phyloP scores from a whole-genome alignment of 148 eudicot genomes.

The Chenopodium album region DNA sequence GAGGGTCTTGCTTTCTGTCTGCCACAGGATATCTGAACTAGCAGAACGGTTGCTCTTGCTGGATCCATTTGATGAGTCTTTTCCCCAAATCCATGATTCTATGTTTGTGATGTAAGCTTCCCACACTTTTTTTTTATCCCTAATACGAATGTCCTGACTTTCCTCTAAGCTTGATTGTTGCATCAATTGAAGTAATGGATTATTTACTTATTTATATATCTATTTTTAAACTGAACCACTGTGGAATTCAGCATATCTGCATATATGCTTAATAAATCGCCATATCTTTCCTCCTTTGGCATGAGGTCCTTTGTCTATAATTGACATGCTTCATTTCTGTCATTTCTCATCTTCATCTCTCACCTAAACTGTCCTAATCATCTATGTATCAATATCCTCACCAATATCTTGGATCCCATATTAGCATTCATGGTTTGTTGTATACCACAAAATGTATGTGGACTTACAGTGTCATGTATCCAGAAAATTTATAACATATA shows the following conservation, averaged over 20 bases:
- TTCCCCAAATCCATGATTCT: constrained; percentile 58
- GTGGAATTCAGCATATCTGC: not conserved
- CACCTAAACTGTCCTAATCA: not conserved
- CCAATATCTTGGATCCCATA: not conserved
- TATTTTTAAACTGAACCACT: not conserved
- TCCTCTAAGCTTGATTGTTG: not conserved
- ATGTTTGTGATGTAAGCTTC: constrained; percentile 71
- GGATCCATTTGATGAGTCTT: constrained; percentile 87
- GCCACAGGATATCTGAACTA: constrained; percentile 63
- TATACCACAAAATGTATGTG: not conserved
- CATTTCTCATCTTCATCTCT: not conserved
- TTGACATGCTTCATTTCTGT: not conserved
- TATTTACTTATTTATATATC: too few relatives aligned
- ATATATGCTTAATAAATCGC: not conserved
- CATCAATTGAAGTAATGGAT: not conserved
- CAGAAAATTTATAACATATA: not conserved
- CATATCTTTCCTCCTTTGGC: not conserved
- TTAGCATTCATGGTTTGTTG: not conserved
- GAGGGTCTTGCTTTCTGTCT: constrained; percentile 60
- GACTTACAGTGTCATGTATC: not conserved
- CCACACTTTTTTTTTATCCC: not conserved
- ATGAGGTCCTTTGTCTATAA: not conserved
- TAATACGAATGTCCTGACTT: too few relatives aligned
- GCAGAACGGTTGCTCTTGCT: constrained; percentile 69
- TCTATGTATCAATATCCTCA: not conserved